phyloP scores from a whole-genome alignment of 352 stramenopile genomes.

The Pythium phragmiticola region DNA sequence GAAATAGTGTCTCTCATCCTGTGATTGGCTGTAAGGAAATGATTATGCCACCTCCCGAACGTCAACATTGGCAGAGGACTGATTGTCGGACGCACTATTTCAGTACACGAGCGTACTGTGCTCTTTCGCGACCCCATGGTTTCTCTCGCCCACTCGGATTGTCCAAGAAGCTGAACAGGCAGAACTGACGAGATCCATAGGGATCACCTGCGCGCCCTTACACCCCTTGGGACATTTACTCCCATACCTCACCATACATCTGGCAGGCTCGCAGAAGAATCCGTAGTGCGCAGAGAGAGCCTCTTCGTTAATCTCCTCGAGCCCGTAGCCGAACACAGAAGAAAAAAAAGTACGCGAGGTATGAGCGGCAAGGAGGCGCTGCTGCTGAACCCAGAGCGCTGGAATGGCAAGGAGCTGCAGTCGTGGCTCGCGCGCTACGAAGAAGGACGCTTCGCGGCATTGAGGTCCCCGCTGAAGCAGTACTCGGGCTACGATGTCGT shows the following conservation, averaged over 20 bases:
- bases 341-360: neutral
- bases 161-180: neutral
- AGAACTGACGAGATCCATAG: neutral
- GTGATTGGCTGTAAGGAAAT: conserved; percentile 14
- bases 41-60: conserved; percentile 24
- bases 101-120: conserved; percentile 5
- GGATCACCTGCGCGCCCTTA: too few species aligned
- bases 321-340: neutral
- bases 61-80: conserved; percentile 11
- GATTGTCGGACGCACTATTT: conserved; percentile 4
- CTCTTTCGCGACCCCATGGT: neutral
- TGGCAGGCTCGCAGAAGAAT: too few species aligned
- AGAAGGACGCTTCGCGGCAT: conserved; percentile 58
- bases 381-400: conserved; percentile 77
- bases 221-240: too few species aligned
- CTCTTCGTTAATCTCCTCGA: neutral
- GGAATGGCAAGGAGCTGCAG: conserved; percentile 76
- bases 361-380: conserved; percentile 44
- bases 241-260: too few species aligned
- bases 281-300: neutral
- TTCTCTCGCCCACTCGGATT: conserved; percentile 22
- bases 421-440: conserved; percentile 78
- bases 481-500: conserved; percentile 69
- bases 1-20: neutral
- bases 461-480: conserved; percentile 50